A percentile compares a stretch with the other conserved stretches of the same genome.
phyloP scores from a whole-genome alignment of 345 rosid genomes.

The Citrus sp. region DNA sequence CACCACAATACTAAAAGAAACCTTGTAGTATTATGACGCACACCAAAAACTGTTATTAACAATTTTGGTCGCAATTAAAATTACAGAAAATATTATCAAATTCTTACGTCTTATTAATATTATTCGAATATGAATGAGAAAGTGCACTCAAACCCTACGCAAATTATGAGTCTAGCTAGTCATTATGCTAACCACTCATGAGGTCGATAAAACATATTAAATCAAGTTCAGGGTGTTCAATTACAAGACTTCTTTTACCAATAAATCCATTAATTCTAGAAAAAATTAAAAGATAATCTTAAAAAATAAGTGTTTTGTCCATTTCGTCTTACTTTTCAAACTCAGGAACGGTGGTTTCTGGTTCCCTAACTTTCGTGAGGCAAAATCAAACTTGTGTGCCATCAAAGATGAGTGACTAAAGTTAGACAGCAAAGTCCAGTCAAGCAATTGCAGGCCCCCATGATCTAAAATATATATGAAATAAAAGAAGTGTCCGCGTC shows the following conservation, averaged over 20 bases:
- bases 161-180: too few relatives aligned
- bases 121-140: too few relatives aligned
- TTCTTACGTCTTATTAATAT: too few relatives aligned
- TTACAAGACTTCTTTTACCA: background rate
- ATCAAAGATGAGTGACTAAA: background rate
- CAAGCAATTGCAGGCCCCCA: background rate
- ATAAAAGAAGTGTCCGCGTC: background rate
- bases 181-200: too few relatives aligned
- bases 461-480: background rate
- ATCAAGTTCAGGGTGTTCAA: background rate
- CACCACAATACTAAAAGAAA: too few relatives aligned
- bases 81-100: too few relatives aligned
- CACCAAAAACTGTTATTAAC: too few relatives aligned
- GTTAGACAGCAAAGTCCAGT: background rate
- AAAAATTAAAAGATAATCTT: background rate
- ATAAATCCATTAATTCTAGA: background rate
- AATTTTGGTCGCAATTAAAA: too few relatives aligned
- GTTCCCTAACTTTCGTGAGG: background rate
- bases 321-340: background rate
- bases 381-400: background rate
- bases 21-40: too few relatives aligned
- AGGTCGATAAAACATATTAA: background rate
- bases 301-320: background rate
- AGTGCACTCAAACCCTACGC: too few relatives aligned
- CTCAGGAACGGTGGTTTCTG: background rate